Base-by-base conservation (phyloP, 805 yeast species). In the Saturnispora ahearnii region DNA sequence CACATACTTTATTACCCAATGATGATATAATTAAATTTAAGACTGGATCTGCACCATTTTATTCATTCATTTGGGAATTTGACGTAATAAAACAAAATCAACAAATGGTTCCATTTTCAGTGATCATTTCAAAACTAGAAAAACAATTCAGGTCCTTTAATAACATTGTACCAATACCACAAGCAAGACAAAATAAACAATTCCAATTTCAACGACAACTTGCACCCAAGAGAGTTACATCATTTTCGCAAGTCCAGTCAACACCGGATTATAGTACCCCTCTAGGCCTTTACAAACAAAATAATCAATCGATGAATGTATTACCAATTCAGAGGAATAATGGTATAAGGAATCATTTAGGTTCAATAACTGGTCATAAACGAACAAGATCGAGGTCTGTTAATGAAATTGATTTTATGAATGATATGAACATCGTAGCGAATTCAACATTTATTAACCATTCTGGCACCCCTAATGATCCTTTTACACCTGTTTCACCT, bases 301-400 rank as follows among this genome's bases (percentile, higher is more conserved):
- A 30, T 18, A 48, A 41, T 5, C 38, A 37, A 21, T 43, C 42
- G 15, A 44, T 41, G 28, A 32, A 41, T 28, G 18, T 37, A 37
- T 26, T 37, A 44, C 33, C 33, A 18, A 12, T 34, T 37, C 53
- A 50, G 12, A 45, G 31, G 40, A 21, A 26, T 7, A 26, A 26
- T 26, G 29, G 29, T 5, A 29, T 31, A 30, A 24, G 32, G 6
- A 18, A 26, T 28, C 22, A 26, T 12, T 34, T 53, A 11, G 57
- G 61, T 45, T 37, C 29, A 8, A 26, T 26, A 8, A 26, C 34
- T 24, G 66, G 65, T 9, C 70, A 66, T 48, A 66, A 66, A 46
- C 56, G 70, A 41, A 63, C 68, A 8, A 58, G 70, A 51, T 66
- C 70, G 5, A 56, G 68, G 40, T 66, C 70, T 13, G 53, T 65